phyloP scores from a whole-genome alignment of 352 stramenopile genomes.

The Phytophthora sansomeana region DNA sequence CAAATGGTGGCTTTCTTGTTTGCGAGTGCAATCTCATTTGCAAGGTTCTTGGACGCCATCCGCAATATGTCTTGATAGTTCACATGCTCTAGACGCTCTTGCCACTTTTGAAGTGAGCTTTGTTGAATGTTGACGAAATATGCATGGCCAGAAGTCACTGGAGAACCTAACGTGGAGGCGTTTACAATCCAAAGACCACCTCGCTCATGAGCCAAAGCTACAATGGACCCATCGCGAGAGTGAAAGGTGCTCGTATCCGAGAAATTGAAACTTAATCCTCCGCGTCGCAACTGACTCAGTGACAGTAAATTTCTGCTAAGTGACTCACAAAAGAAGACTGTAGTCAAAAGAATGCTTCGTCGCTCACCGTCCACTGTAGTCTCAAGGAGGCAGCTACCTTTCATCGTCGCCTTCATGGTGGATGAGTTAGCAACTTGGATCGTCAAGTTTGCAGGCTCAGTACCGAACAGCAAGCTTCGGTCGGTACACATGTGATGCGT shows the following conservation, averaged over 20 bases:
- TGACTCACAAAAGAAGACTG: neutral
- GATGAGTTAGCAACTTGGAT: conserved; percentile 17
- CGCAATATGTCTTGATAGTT: neutral
- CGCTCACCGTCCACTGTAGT: too few relatives aligned
- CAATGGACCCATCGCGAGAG: neutral
- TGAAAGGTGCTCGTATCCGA: neutral
- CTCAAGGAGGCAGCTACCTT: conserved; percentile 6
- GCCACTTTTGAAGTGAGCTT: neutral
- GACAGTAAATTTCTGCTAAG: neutral
- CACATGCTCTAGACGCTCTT: neutral
- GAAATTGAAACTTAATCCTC: neutral
- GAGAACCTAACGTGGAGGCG: neutral
- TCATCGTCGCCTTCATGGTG: neutral
- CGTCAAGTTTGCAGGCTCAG: neutral
- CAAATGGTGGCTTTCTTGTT: neutral
- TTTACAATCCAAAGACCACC: neutral
- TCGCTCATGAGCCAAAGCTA: neutral
- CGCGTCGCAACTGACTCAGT: neutral
- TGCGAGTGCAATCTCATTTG: neutral
- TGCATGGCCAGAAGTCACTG: neutral
- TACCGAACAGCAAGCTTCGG: neutral
- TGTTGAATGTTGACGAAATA: neutral
- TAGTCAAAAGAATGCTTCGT: conserved; percentile 8
- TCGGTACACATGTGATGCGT: neutral
- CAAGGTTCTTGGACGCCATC: neutral